phyloP scores from a whole-genome alignment of 768 basidiomycete species.

The Hemileccinum impolitum region DNA sequence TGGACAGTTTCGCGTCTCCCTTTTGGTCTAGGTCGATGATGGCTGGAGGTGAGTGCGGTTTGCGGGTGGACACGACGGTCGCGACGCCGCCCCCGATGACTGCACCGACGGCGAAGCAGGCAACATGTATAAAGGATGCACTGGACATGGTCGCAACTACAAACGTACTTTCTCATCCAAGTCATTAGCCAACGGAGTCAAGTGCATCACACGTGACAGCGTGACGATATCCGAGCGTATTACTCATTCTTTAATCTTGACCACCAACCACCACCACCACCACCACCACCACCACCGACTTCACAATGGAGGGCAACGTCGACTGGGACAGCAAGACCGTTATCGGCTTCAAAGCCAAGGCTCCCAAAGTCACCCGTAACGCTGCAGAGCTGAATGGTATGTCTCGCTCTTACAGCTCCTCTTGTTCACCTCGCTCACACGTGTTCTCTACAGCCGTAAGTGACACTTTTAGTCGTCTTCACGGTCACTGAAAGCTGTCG shows the following conservation, averaged over 20 bases:
- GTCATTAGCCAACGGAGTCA: too few relatives aligned
- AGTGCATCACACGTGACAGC: not conserved
- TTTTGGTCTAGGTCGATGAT: slow-evolving; percentile 45
- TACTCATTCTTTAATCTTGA: slow-evolving; percentile 5
- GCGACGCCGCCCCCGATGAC: slow-evolving; percentile 75
- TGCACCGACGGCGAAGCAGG: slow-evolving; percentile 81
- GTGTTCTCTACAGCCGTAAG: slow-evolving; percentile 48
- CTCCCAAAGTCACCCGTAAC: slow-evolving; percentile 62
- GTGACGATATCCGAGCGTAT: not conserved
- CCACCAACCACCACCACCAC: slow-evolving; percentile 10
- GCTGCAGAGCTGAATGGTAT: slow-evolving; percentile 54
- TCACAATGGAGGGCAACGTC: slow-evolving; percentile 41
- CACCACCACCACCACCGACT: slow-evolving; percentile 8
- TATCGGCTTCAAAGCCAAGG: slow-evolving; percentile 66
- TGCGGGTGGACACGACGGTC: slow-evolving; percentile 41
- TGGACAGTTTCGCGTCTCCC: slow-evolving; percentile 43
- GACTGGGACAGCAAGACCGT: slow-evolving; percentile 75
- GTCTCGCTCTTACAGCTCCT: not conserved
- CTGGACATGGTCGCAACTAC: slow-evolving; percentile 37
- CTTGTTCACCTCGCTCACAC: slow-evolving; percentile 12
- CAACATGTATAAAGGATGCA: slow-evolving; percentile 53
- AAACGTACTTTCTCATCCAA: too few relatives aligned
- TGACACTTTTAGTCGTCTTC: not conserved
- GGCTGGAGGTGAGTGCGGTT: slow-evolving; percentile 20
- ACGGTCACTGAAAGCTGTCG: not conserved